Conservation (phyloP, 1,284 basidiomycete species). For the Malassezia equina region DNA sequence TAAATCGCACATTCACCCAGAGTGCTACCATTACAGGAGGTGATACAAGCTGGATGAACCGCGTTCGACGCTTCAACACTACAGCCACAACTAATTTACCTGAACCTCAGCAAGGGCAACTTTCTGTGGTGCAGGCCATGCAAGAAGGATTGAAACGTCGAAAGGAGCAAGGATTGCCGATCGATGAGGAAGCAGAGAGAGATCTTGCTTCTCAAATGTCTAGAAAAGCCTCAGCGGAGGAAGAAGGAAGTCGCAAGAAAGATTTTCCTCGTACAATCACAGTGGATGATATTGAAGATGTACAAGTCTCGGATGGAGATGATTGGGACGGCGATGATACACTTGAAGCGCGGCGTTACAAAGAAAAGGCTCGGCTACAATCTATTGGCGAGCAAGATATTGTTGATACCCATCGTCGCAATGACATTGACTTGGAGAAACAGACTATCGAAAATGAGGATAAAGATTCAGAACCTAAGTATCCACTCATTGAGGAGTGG, state of each 20-base stretch:
- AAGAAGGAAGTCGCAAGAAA: background rate
- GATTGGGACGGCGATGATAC: conserved; percentile 45
- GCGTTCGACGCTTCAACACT: conserved; percentile 21
- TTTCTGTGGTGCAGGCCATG: conserved; percentile 1
- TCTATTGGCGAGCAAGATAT: conserved; percentile 12
- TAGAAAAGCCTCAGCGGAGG: background rate
- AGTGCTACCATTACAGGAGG: conserved; percentile 2
- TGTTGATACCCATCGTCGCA: background rate
- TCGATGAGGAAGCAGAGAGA: background rate
- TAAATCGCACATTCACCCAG: conserved; percentile 36
- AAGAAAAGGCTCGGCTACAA: conserved; percentile 6
- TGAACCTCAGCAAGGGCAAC: background rate
- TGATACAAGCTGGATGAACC: conserved; percentile 27
- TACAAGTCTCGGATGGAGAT: background rate
- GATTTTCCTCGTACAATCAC: background rate
- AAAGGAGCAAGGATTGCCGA: background rate
- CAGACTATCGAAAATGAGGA: background rate
- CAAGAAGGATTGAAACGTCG: background rate
- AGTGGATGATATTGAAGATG: conserved; percentile 6
- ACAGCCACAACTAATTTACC: background rate
- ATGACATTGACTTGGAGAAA: conserved; percentile 2
- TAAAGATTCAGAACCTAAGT: conserved; percentile 17
- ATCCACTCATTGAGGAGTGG: conserved; percentile 36
- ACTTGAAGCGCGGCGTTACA: conserved; percentile 29
- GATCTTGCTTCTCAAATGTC: background rate